These are phyloP conservation scores for Teunomyces aglyptinius DNA, from an alignment of 805 yeast genomes.

Conservation along the genomic window DNA sequence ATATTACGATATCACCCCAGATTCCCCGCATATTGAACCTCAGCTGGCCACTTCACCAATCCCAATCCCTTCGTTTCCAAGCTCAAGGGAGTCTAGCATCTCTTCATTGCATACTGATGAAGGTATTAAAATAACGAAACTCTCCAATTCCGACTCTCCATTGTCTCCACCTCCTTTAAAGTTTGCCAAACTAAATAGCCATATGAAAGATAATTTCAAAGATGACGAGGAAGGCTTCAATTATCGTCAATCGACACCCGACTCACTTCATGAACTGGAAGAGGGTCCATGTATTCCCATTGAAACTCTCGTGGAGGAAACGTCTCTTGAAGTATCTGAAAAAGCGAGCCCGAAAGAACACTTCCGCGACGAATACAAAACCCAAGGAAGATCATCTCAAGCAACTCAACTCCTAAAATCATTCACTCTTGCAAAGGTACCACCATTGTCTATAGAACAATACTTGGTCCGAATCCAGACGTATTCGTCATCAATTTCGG, in stretches of 20 bases:
- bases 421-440: conserved; percentile 35
- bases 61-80: not conserved
- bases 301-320: conserved; percentile 17
- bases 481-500: conserved; percentile 40
- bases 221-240: conserved; percentile 1
- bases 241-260: conserved; percentile 15
- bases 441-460: conserved; percentile 33
- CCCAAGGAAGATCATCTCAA: conserved; percentile 16
- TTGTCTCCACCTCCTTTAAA: conserved; percentile 24
- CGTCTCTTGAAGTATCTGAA: conserved; percentile 9
- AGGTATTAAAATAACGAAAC: not conserved
- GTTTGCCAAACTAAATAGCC: conserved; percentile 12
- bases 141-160: conserved; percentile 13
- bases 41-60: not conserved
- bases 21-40: not conserved
- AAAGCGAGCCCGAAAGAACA: conserved; percentile 10
- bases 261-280: conserved; percentile 12
- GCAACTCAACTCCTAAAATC: conserved; percentile 27
- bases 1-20: conserved; percentile 8
- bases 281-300: conserved; percentile 19
- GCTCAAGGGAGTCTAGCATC: not conserved
- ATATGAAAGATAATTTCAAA: not conserved
- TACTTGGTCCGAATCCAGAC: conserved; percentile 37
- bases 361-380: conserved; percentile 12
- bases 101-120: conserved; percentile 1